Evolutionary conservation across 148 eudicot genomes (phyloP).

Genomic region (Oxyria digyna): DNA sequence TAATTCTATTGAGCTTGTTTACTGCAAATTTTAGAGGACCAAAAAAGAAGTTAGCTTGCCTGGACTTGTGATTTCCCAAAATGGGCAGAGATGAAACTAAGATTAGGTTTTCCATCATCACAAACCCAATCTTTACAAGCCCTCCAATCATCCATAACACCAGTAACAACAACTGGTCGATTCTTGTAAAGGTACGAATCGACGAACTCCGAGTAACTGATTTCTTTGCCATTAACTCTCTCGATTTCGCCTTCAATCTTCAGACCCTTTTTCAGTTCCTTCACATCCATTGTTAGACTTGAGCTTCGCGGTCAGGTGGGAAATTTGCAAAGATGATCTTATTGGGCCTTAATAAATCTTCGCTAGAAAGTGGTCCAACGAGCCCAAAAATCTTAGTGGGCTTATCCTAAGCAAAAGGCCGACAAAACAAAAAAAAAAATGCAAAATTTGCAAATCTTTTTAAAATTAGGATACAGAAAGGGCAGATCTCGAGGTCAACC

Average conservation of each 20-base stretch:
- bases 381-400: no score
- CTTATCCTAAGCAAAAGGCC: no score
- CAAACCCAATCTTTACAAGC: slow-evolving; percentile 65
- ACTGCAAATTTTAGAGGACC: not conserved
- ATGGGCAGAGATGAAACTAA: slow-evolving; percentile 42
- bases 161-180: slow-evolving; percentile 65
- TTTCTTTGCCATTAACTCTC: slow-evolving; percentile 58
- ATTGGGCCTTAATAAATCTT: no score
- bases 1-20: no score
- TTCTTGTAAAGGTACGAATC: slow-evolving; percentile 46
- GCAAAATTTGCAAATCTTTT: not conserved
- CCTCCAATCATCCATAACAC: slow-evolving; percentile 73
- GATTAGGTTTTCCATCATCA: slow-evolving; percentile 40
- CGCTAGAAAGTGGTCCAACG: no score
- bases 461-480: not conserved
- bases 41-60: slow-evolving; percentile 19
- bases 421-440: no score
- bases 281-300: slow-evolving; percentile 11
- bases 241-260: slow-evolving; percentile 56
- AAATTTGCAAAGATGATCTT: no score
- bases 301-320: no score
- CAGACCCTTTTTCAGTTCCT: slow-evolving; percentile 35
- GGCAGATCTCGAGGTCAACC: slow-evolving; percentile 2
- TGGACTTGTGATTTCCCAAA: slow-evolving; percentile 61
- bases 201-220: slow-evolving; percentile 65